A percentile compares a stretch with the other conserved stretches of the same genome.
Evolutionary conservation across 345 rosid genomes (phyloP).

Genomic region (Salix viminalis): DNA sequence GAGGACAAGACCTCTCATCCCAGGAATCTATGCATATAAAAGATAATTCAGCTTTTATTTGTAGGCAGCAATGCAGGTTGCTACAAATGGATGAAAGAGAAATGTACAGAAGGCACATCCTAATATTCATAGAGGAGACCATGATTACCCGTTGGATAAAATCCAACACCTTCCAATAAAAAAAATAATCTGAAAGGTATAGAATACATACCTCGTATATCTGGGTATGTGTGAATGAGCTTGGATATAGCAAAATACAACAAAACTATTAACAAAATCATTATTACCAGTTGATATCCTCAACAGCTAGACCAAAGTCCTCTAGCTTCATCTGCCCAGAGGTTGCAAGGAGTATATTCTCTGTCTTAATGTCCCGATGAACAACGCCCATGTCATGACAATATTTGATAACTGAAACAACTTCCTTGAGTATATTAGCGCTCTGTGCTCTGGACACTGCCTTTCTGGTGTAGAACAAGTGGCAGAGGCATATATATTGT

Average conservation of each 20-base stretch:
- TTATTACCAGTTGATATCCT: constrained; percentile 9
- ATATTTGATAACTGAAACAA: background rate
- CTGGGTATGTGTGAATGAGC: background rate
- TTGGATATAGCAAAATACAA: background rate
- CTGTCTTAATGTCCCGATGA: constrained; percentile 9
- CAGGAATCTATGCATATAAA: no score
- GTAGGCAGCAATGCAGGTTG: no score
- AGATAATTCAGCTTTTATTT: no score
- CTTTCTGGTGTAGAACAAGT: background rate
- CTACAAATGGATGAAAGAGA: no score
- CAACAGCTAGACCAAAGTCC: constrained; percentile 7
- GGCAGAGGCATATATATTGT: no score
- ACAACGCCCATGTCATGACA: constrained; percentile 20
- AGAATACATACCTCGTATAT: background rate
- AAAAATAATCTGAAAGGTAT: background rate
- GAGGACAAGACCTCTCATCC: no score
- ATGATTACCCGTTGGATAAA: no score
- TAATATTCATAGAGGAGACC: no score
- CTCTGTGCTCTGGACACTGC: constrained; percentile 3
- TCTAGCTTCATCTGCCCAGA: constrained; percentile 11
- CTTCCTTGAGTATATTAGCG: constrained; percentile 8
- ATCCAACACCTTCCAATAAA: no score
- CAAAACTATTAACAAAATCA: background rate
- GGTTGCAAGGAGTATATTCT: constrained; percentile 14
- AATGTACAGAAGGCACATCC: no score